Percentiles rank a stretch among this genome's conserved stretches.
Conservation (phyloP, 1,139 yeast genomes). For the Pichia sp. region DNA sequence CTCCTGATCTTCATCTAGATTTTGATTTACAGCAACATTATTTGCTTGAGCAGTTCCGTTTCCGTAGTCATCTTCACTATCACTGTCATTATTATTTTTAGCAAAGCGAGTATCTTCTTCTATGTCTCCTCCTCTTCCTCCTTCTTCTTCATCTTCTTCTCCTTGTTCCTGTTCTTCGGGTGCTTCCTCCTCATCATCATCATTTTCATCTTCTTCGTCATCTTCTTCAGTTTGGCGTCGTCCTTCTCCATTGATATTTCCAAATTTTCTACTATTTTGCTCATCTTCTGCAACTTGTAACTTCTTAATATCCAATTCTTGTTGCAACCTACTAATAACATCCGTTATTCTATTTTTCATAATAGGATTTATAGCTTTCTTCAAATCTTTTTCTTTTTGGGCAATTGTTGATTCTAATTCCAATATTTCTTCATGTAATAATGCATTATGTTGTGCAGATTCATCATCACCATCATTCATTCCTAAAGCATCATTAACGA, state of each 20-base stretch:
- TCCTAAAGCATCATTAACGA: slow-evolving; percentile 38
- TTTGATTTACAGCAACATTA: too few species aligned
- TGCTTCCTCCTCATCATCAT: slow-evolving; percentile 25
- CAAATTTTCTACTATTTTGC: slow-evolving; percentile 28
- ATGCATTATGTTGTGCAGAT: slow-evolving; percentile 61
- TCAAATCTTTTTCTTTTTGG: slow-evolving; percentile 67
- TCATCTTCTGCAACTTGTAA: slow-evolving; percentile 47
- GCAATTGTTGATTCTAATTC: slow-evolving; percentile 79
- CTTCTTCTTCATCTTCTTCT: too few species aligned
- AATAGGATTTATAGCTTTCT: slow-evolving; percentile 78
- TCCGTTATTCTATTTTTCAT: slow-evolving; percentile 83
- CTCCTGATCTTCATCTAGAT: slow-evolving; percentile 29
- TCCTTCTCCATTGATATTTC: too few species aligned
- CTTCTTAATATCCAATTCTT: slow-evolving; percentile 77
- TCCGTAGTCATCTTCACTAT: too few species aligned
- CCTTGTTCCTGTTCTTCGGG: too few species aligned
- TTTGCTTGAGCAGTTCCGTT: too few species aligned
- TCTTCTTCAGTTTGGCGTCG: slow-evolving; percentile 27
- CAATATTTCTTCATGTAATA: slow-evolving; percentile 75
- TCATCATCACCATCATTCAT: slow-evolving; percentile 32
- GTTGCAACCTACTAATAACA: slow-evolving; percentile 70
- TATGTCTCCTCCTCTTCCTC: too few species aligned
- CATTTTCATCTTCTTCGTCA: slow-evolving; percentile 28
- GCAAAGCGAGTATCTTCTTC: too few species aligned
- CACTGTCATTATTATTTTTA: slow-evolving; percentile 31